A percentile compares a stretch with the other conserved stretches of the same genome.
These are phyloP conservation scores for Leccinellum albellum DNA, from an alignment of 768 basidiomycete species.

Conservation along the genomic window DNA sequence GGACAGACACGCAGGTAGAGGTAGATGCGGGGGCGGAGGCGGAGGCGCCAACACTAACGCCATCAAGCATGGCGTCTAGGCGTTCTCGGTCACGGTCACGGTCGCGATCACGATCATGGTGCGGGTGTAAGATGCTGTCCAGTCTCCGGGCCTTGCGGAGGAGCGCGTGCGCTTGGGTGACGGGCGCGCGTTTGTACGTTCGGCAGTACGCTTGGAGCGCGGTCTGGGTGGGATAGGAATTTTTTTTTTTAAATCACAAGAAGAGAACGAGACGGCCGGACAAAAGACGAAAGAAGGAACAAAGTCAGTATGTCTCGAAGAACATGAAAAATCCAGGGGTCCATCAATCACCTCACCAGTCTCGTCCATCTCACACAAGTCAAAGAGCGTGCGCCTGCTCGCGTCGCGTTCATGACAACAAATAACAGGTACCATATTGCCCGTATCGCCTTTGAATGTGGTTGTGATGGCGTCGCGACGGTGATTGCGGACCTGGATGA, in stretches of 20 bases:
- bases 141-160: conserved; percentile 86
- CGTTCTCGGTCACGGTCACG: not conserved
- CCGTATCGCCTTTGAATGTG: conserved; percentile 74
- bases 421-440: conserved; percentile 73
- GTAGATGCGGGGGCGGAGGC: not conserved
- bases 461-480: conserved; percentile 64
- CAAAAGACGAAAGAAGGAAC: not conserved
- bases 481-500: conserved; percentile 66
- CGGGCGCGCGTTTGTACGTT: conserved; percentile 76
- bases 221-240: no score
- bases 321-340: not conserved
- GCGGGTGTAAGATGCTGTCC: conserved; percentile 60
- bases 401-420: conserved; percentile 76
- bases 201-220: conserved; percentile 85
- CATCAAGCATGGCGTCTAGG: not conserved
- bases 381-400: conserved; percentile 65
- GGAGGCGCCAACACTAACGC: not conserved
- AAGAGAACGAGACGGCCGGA: no score
- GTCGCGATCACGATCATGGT: conserved; percentile 20
- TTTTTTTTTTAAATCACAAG: no score
- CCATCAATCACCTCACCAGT: conserved; percentile 62
- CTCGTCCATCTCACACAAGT: conserved; percentile 82
- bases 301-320: conserved; percentile 7
- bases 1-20: no score
- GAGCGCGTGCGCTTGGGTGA: conserved; percentile 73